Conservation (phyloP, 805 yeast species). For the Hanseniaspora nectarophila region DNA sequence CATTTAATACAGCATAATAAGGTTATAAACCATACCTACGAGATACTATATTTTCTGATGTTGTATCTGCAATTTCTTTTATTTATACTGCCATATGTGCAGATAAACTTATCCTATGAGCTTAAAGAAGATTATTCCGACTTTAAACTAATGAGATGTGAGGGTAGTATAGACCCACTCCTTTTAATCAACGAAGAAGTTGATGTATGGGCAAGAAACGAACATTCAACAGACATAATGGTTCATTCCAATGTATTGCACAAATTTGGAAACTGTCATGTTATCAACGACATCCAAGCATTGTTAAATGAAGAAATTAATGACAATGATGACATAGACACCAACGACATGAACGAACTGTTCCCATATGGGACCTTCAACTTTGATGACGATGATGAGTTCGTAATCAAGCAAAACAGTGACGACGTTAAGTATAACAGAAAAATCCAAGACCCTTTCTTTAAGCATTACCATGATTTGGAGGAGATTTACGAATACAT, state of each 20-base stretch:
- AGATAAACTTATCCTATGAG: background rate
- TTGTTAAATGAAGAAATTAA: constrained; percentile 41
- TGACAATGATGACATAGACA: constrained; percentile 26
- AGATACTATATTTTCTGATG: background rate
- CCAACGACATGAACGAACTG: constrained; percentile 11
- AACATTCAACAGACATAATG: constrained; percentile 38
- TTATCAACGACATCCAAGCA: constrained; percentile 48
- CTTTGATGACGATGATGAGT: background rate
- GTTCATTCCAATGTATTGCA: constrained; percentile 17
- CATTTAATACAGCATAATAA: background rate
- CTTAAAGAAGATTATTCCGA: background rate
- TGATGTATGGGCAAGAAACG: constrained; percentile 42
- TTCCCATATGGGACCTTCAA: constrained; percentile 30
- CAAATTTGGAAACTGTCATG: constrained; percentile 27
- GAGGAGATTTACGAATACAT: constrained; percentile 64
- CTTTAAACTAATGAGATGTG: constrained; percentile 2
- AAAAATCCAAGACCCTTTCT: constrained; percentile 42
- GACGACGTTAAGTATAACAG: constrained; percentile 13
- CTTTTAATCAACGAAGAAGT: constrained; percentile 12
- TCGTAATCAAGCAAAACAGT: constrained; percentile 7
- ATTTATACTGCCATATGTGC: background rate
- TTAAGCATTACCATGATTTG: constrained; percentile 56
- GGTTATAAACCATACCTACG: too few species aligned
- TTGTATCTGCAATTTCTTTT: background rate
- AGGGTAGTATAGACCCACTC: background rate